phyloP scores from a whole-genome alignment of 2,329 filamentous ascomycete species.

The Nothophaeocryptopus gaeumannii region DNA sequence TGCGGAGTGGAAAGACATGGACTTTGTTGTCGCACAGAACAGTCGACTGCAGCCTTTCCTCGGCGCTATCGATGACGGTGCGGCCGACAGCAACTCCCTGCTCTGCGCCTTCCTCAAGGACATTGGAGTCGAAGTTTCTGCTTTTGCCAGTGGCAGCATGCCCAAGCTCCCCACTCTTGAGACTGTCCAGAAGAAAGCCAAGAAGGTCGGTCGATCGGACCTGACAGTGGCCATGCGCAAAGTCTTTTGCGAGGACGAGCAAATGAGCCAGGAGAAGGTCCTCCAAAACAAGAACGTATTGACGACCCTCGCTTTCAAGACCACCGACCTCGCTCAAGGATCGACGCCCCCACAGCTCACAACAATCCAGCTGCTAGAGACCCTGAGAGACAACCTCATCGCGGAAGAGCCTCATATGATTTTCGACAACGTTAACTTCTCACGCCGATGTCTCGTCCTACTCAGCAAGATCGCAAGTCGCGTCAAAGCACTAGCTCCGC shows the following conservation, averaged over 20 bases:
- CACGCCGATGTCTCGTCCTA: not conserved
- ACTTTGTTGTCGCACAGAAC: conserved; percentile 2
- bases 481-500: too few species aligned
- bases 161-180: not conserved
- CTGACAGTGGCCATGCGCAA: too few species aligned
- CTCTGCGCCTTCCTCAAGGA: not conserved
- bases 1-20: not conserved
- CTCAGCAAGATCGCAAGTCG: not conserved
- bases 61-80: not conserved
- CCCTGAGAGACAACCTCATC: conserved; percentile 9
- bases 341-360: conserved; percentile 1
- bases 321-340: too few species aligned
- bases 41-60: conserved; percentile 1
- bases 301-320: too few species aligned
- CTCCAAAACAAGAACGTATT: too few species aligned
- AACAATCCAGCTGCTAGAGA: conserved; percentile 9
- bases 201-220: not conserved
- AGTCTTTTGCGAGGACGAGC: too few species aligned
- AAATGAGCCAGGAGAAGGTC: too few species aligned
- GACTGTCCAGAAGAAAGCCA: not conserved
- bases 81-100: not conserved
- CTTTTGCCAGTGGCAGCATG: not conserved
- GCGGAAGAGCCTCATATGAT: conserved; percentile 13
- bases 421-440: conserved; percentile 19
- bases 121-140: not conserved